Conservation (phyloP, 495 filamentous ascomycete genomes). For the Hypoxylon fuscum region DNA sequence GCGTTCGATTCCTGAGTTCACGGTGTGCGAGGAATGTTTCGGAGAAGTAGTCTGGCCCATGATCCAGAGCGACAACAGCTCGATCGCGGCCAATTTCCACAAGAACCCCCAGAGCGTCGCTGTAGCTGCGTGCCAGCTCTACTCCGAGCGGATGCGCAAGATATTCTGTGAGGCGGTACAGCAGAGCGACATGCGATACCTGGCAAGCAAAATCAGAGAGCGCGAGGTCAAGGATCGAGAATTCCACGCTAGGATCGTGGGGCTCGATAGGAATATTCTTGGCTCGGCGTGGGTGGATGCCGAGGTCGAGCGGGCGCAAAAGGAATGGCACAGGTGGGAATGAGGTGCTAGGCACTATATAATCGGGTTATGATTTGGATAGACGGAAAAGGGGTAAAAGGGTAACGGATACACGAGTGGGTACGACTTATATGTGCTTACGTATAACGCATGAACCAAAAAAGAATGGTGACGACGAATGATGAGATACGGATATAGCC, state of each 20-base stretch:
- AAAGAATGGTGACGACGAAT: constrained; percentile 22
- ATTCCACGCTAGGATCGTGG: constrained; percentile 41
- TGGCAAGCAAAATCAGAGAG: constrained; percentile 61
- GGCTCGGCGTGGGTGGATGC: constrained; percentile 57
- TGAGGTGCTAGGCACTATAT: constrained; percentile 37
- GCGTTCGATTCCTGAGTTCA: constrained; percentile 50
- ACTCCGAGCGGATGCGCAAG: constrained; percentile 75
- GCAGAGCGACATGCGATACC: constrained; percentile 63
- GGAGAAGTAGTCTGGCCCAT: constrained; percentile 73
- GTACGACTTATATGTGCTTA: constrained; percentile 23
- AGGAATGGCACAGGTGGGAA: constrained; percentile 66
- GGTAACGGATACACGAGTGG: constrained; percentile 6
- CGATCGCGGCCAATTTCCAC: constrained; percentile 67
- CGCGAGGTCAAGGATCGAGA: constrained; percentile 50
- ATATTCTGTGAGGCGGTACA: constrained; percentile 68
- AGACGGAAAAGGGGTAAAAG: constrained; percentile 9
- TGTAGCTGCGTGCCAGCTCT: constrained; percentile 74
- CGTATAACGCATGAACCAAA: constrained; percentile 16
- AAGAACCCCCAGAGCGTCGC: constrained; percentile 56
- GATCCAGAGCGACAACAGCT: constrained; percentile 53
- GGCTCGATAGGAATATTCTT: constrained; percentile 51
- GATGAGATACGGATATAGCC: constrained; percentile 29
- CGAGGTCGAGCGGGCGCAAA: constrained; percentile 57
- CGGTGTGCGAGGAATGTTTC: constrained; percentile 66
- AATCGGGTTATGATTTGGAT: background rate